Evolutionary conservation across 2,329 filamentous ascomycete genomes (phyloP), one percentile per base, ranked within the genome.

Genomic region (Pleoardoris graminearum): DNA sequence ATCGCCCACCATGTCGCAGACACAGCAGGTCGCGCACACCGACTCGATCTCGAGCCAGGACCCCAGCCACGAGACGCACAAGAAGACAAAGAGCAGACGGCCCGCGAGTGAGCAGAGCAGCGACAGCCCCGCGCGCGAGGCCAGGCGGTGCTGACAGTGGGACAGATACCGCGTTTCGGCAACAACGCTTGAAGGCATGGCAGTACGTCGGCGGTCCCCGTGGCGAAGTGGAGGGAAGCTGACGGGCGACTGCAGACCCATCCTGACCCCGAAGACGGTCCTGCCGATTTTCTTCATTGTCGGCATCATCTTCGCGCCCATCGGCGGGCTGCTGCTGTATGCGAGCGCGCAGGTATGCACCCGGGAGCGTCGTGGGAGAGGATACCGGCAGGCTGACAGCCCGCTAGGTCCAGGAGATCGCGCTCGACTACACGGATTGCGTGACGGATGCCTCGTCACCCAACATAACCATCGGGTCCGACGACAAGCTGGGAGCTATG

Each of bases 111-210:
- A 74, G 82, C 71, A 55, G 75, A 74, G 82, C 71, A 55, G 39
- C 41, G 32, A 39, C 17, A 53, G 49, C 43, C 42, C 17, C 36
- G 33, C 30, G 52, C 47, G 54, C 51, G 48, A 53, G 27, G 25
- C 48, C n/a, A 37, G 22, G 41, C 30, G 23, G 51, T 59, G 53
- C 63, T 72, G 58, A 73, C 46, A 21, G 38, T 17, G 23, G 16
- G 27, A 8, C 69, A 96, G 91, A 97, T 78, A 97, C 93, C 54
- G 94, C 94, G 10, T 99, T 97, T 73, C 85, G 94, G 66, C 94
- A 99, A 74, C 94, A 99, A 77, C 87, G 94, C 71, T 78, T 99
- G 75, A 97, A 97, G 78, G 94, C 94, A 79, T 99, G 94, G 94
- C 94, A 99, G 88, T 95, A 81, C 76, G 91, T 84, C 36, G 41